Conservation (phyloP, 2,329 filamentous ascomycete genomes). For the Neonectria faginata region DNA sequence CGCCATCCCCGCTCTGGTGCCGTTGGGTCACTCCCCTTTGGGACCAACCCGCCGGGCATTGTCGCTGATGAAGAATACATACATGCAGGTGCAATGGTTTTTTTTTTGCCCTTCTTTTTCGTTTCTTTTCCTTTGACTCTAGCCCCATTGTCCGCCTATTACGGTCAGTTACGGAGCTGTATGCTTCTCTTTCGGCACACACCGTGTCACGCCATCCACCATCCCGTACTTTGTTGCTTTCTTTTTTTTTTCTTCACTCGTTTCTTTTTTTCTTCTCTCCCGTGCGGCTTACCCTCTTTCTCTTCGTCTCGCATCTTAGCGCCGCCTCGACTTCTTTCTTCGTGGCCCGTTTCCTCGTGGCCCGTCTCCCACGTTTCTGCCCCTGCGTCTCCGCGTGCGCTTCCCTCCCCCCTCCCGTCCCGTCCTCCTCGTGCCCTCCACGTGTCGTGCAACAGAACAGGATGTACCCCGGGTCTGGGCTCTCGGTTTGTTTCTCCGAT, state of each 20-base stretch:
- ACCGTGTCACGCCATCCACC: constrained; percentile 24
- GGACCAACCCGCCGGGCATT: constrained; percentile 11
- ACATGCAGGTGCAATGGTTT: not conserved
- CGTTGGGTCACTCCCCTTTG: constrained; percentile 5
- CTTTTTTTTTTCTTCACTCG: constrained; percentile 26
- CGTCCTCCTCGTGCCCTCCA: constrained; percentile 36
- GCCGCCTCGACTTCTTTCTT: constrained; percentile 8
- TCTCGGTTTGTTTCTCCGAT: constrained; percentile 19
- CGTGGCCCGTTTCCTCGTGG: constrained; percentile 18
- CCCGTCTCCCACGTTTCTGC: constrained; percentile 28
- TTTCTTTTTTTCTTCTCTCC: constrained; percentile 16
- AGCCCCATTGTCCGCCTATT: not conserved
- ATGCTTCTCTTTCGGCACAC: constrained; percentile 15
- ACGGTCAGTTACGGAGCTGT: not conserved
- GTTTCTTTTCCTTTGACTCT: not conserved
- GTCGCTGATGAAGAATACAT: constrained; percentile 1
- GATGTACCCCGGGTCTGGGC: constrained; percentile 8
- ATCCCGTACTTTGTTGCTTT: constrained; percentile 13
- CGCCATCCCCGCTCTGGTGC: not conserved
- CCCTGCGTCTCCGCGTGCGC: constrained; percentile 24
- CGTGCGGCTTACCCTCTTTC: constrained; percentile 10
- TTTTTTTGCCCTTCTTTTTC: not conserved
- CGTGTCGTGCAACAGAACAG: constrained; percentile 32
- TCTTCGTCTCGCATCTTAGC: constrained; percentile 14
- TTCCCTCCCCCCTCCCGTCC: constrained; percentile 23